Evolutionary conservation across 2,329 filamentous ascomycete species (phyloP).

Genomic region (Metarhizium robertsii): DNA sequence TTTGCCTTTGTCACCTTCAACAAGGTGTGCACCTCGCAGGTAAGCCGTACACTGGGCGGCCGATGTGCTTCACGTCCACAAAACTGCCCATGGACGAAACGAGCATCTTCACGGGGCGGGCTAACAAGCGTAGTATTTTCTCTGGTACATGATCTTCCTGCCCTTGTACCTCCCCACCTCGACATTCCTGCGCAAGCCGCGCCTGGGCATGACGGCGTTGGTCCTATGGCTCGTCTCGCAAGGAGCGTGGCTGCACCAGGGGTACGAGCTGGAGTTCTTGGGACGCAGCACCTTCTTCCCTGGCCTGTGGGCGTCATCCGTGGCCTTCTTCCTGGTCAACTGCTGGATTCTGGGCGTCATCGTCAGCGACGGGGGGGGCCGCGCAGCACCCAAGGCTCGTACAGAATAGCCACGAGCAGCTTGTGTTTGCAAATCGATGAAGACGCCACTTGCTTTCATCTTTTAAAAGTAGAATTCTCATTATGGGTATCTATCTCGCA

Average conservation of each 20-base stretch:
- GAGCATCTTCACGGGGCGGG: too few species aligned
- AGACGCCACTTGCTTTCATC: neutral
- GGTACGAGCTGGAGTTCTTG: constrained; percentile 67
- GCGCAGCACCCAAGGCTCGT: constrained; percentile 12
- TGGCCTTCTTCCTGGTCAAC: constrained; percentile 78
- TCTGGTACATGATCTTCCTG: constrained; percentile 94
- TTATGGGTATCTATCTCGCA: constrained; percentile 12
- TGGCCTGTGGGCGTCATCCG: constrained; percentile 66
- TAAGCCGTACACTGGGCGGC: constrained; percentile 25
- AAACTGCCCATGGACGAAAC: too few species aligned
- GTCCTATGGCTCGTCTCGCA: constrained; percentile 69
- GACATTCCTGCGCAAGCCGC: constrained; percentile 52
- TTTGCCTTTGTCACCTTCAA: constrained; percentile 98
- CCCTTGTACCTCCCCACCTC: constrained; percentile 84
- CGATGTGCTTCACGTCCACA: too few species aligned
- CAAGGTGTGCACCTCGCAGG: constrained; percentile 97
- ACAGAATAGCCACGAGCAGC: constrained; percentile 9
- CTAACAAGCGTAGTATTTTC: constrained; percentile 62
- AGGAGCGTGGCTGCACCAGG: constrained; percentile 66
- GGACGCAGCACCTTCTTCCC: constrained; percentile 78
- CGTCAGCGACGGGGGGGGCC: constrained; percentile 51
- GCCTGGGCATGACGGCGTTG: constrained; percentile 55
- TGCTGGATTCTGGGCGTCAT: constrained; percentile 80
- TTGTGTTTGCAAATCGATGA: neutral
- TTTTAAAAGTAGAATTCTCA: constrained; percentile 5